Evolutionary conservation across 73 alveolate species (phyloP).

Genomic region (Paramecium pentaurelia): DNA sequence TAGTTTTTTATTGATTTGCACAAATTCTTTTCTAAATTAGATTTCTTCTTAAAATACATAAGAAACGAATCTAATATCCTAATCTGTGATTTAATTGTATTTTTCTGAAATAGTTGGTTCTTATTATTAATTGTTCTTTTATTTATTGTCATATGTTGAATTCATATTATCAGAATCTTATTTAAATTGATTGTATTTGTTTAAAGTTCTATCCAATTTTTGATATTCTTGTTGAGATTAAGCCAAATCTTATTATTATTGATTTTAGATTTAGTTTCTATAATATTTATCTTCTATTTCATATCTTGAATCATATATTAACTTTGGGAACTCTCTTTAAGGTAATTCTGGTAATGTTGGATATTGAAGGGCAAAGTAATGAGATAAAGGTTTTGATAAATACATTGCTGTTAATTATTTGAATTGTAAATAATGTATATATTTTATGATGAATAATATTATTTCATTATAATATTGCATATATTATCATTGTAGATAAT

Average conservation of each 20-base stretch:
- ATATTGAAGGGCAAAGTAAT: neutral
- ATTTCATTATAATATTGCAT: neutral
- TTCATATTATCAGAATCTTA: neutral
- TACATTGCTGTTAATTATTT: neutral
- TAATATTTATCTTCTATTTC: neutral
- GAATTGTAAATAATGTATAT: neutral
- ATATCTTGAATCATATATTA: neutral
- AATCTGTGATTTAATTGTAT: neutral
- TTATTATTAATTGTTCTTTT: neutral
- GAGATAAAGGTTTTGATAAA: neutral
- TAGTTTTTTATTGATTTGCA: neutral
- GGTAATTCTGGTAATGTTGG: neutral
- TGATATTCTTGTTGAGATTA: neutral
- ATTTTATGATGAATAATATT: neutral
- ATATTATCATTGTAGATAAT: neutral
- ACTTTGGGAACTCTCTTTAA: neutral
- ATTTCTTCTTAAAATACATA: constrained; percentile 28
- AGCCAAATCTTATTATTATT: neutral
- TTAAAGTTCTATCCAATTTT: neutral
- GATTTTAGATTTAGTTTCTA: neutral
- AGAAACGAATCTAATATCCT: neutral
- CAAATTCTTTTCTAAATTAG: constrained; percentile 32
- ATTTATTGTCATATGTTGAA: neutral
- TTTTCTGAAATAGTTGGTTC: neutral
- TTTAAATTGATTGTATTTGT: neutral